Evolutionary conservation across 2,329 filamentous ascomycete species (phyloP).

Genomic region (Pseudopyrenochaeta lycopersici): DNA sequence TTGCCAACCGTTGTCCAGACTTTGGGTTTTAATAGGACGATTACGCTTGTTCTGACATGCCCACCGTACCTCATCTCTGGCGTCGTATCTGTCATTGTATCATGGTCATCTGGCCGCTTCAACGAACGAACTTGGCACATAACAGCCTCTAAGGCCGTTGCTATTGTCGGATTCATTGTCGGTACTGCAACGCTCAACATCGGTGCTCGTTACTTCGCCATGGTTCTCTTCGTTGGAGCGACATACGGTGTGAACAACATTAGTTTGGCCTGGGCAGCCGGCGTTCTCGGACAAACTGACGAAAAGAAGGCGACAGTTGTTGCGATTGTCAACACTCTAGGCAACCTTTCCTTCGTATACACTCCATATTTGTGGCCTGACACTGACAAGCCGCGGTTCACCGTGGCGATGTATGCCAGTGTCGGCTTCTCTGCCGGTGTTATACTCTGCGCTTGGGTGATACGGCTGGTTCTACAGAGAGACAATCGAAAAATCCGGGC

Average conservation of each 20-base stretch:
- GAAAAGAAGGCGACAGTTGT: conserved; percentile 54
- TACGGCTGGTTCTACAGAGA: conserved; percentile 19
- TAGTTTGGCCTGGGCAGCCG: conserved; percentile 51
- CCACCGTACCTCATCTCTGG: conserved; percentile 46
- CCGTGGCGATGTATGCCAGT: conserved; percentile 27
- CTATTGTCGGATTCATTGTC: conserved; percentile 43
- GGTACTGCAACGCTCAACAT: conserved; percentile 34
- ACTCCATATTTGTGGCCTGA: conserved; percentile 37
- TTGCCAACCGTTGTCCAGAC: conserved; percentile 44
- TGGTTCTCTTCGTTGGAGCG: conserved; percentile 43
- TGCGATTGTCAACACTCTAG: conserved; percentile 52
- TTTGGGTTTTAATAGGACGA: conserved; percentile 39
- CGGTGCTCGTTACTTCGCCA: conserved; percentile 42
- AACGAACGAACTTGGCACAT: conserved; percentile 48
- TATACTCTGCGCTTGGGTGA: conserved; percentile 19
- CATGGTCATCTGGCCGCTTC: conserved; percentile 34
- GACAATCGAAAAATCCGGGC: conserved; percentile 28
- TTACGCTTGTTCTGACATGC: conserved; percentile 38
- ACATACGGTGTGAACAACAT: conserved; percentile 44
- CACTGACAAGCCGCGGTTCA: conserved; percentile 25
- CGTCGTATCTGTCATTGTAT: conserved; percentile 26
- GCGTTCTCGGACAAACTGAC: conserved; percentile 49
- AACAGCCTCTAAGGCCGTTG: conserved; percentile 32
- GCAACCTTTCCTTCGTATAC: conserved; percentile 51
- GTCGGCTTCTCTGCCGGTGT: conserved; percentile 28